phyloP scores from a whole-genome alignment of 495 filamentous ascomycete species.

The Penicillium odoratum region DNA sequence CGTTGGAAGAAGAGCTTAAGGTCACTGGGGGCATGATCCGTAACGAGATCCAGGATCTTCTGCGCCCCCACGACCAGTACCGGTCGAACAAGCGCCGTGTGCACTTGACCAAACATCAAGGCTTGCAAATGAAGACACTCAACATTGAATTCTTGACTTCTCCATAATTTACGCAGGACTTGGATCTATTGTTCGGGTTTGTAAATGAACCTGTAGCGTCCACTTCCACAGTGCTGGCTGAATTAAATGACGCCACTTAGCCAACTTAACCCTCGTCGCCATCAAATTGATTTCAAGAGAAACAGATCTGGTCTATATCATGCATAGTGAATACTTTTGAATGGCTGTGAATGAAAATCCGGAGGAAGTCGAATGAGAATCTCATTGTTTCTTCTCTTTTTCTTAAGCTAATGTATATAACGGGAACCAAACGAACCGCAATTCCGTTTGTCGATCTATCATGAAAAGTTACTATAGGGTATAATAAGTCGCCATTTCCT shows the following conservation, averaged over 20 bases:
- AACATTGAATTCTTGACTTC: background rate
- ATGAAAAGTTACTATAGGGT: conserved; percentile 31
- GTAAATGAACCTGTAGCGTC: conserved; percentile 1
- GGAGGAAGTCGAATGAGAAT: background rate
- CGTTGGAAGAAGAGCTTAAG: too few relatives aligned
- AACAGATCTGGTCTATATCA: too few relatives aligned
- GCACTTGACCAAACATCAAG: background rate
- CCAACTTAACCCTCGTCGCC: background rate
- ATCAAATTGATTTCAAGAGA: too few relatives aligned
- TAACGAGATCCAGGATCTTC: too few relatives aligned
- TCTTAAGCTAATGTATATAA: background rate
- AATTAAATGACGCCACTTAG: background rate
- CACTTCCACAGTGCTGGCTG: background rate
- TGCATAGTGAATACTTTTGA: too few relatives aligned
- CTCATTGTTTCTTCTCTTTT: background rate
- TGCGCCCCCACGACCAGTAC: too few relatives aligned
- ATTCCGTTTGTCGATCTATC: conserved; percentile 6
- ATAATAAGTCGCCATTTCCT: conserved; percentile 49
- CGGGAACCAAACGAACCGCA: background rate
- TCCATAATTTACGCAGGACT: background rate
- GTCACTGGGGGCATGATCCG: too few relatives aligned
- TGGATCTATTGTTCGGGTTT: conserved; percentile 3
- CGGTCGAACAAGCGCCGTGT: background rate
- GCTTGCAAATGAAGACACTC: background rate
- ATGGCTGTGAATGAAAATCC: too few relatives aligned